phyloP scores from a whole-genome alignment of 306 rosid species.

The Acmispon strigosus region DNA sequence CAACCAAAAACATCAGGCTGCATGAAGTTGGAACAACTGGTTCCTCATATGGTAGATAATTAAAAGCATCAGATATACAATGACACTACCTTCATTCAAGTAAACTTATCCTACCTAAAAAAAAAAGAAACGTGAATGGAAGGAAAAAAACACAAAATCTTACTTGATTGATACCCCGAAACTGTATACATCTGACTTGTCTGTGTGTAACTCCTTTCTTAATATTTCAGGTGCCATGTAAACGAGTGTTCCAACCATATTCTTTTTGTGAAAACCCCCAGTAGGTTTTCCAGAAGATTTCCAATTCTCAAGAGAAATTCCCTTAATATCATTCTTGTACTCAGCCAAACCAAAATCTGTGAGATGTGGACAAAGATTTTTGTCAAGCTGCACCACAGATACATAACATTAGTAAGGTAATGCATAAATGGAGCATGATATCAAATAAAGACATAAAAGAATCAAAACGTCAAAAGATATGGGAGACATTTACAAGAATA shows the following conservation, averaged over 20 bases:
- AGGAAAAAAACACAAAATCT: conserved; percentile 17
- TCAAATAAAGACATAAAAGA: neutral
- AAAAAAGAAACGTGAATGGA: neutral
- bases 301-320: conserved; percentile 70
- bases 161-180: conserved; percentile 85
- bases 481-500: conserved; percentile 64
- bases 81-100: neutral
- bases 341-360: conserved; percentile 96
- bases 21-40: neutral
- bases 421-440: neutral
- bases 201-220: conserved; percentile 73
- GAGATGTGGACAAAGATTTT: conserved; percentile 59
- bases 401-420: neutral
- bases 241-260: conserved; percentile 87
- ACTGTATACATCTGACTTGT: conserved; percentile 88
- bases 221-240: conserved; percentile 98
- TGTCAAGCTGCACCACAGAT: conserved; percentile 65
- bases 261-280: conserved; percentile 92
- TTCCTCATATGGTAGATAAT: neutral
- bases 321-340: conserved; percentile 53
- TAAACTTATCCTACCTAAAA: neutral
- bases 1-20: neutral
- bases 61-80: neutral
- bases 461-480: conserved; percentile 22
- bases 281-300: conserved; percentile 90